These are phyloP conservation scores for Inga leiocalycina DNA, from an alignment of 306 rosid species.

Conservation along the genomic window DNA sequence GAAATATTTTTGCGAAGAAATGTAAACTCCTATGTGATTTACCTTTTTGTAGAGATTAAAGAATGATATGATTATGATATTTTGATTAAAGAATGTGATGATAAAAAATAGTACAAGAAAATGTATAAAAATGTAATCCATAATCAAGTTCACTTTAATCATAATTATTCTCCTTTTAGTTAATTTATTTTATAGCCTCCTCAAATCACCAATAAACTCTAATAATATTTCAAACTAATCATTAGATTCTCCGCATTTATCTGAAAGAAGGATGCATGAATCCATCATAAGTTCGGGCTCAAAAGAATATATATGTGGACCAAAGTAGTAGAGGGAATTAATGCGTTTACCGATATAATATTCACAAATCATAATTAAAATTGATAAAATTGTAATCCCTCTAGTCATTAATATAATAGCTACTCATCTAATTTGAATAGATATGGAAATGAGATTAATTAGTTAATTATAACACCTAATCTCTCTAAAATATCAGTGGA, in stretches of 20 bases:
- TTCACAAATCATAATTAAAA: not conserved
- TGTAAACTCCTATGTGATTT: too few species aligned
- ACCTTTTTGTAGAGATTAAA: too few species aligned
- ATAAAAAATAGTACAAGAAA: too few species aligned
- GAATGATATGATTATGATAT: too few species aligned
- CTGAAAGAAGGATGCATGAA: not conserved
- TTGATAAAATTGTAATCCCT: too few species aligned
- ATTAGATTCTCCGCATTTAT: not conserved
- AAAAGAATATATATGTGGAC: not conserved
- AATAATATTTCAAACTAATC: not conserved
- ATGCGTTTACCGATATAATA: not conserved
- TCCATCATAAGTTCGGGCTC: not conserved
- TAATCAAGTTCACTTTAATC: not conserved
- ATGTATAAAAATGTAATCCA: not conserved
- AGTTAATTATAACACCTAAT: too few species aligned
- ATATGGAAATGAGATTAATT: too few species aligned
- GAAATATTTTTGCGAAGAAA: too few species aligned
- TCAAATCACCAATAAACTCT: not conserved
- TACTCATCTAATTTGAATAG: too few species aligned
- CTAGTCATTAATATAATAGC: too few species aligned
- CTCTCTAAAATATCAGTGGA: too few species aligned
- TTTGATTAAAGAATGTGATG: not conserved
- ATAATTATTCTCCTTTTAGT: not conserved
- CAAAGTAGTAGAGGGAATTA: not conserved
- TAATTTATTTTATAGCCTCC: not conserved